Evolutionary conservation across 805 yeast genomes (phyloP).

Genomic region (Groenewaldozyma tartarivorans): DNA sequence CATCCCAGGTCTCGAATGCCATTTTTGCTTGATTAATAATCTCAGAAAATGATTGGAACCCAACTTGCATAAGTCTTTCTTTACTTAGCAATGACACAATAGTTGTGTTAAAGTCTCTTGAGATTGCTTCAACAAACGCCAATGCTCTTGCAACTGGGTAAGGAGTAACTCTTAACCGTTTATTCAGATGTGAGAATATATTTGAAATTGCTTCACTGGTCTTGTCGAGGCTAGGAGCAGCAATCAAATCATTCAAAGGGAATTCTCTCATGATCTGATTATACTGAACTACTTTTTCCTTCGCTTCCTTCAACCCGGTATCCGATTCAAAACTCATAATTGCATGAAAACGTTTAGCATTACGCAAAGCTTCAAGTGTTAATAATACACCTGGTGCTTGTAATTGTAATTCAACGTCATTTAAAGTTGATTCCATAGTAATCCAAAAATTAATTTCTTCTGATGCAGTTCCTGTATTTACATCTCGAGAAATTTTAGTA

Average conservation of each 20-base stretch:
- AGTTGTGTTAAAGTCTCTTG: constrained; percentile 44
- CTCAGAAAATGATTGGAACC: constrained; percentile 32
- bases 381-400: constrained; percentile 41
- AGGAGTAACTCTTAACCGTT: constrained; percentile 45
- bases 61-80: constrained; percentile 36
- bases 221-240: constrained; percentile 37
- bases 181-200: constrained; percentile 50
- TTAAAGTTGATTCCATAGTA: constrained; percentile 54
- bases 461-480: constrained; percentile 45
- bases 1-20: constrained; percentile 47
- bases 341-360: constrained; percentile 72
- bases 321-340: constrained; percentile 66
- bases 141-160: constrained; percentile 62
- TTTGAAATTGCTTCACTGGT: constrained; percentile 37
- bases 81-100: constrained; percentile 32
- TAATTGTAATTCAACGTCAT: constrained; percentile 48
- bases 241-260: constrained; percentile 51
- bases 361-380: constrained; percentile 51
- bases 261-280: constrained; percentile 59
- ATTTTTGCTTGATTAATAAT: constrained; percentile 24
- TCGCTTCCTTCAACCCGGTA: constrained; percentile 52
- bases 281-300: constrained; percentile 42
- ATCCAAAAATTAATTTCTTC: constrained; percentile 78
- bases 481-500: constrained; percentile 43
- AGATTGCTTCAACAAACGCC: constrained; percentile 53